Percentiles rank a stretch among this genome's conserved stretches.
These are phyloP conservation scores for Coccomyxa sp. DNA, from an alignment of 139 green algal genomes.

Conservation along the genomic window DNA sequence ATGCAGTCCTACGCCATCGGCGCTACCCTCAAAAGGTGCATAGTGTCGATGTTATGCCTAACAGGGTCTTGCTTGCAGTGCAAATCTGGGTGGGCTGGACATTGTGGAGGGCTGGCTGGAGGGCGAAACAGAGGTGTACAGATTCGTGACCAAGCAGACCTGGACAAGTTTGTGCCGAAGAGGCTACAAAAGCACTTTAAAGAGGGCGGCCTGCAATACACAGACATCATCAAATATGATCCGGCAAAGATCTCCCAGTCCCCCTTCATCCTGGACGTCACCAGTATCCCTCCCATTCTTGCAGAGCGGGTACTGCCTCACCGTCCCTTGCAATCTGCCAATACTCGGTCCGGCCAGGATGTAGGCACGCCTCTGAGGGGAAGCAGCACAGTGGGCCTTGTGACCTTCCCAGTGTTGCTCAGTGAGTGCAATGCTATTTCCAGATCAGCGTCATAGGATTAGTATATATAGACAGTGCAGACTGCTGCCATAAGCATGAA, in stretches of 20 bases:
- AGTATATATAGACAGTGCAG: too few species aligned
- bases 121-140: constrained; percentile 16
- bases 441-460: too few species aligned
- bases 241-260: constrained; percentile 8
- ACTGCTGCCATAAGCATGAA: too few species aligned
- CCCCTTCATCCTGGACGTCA: constrained; percentile 26
- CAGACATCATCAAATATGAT: constrained; percentile 28
- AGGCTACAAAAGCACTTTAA: constrained; percentile 2
- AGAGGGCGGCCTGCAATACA: constrained; percentile 10
- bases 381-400: too few species aligned
- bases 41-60: neutral
- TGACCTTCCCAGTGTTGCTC: too few species aligned
- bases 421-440: too few species aligned
- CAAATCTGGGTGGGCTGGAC: constrained; percentile 11
- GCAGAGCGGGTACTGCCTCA: neutral
- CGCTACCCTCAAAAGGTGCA: too few species aligned
- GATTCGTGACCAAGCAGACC: constrained; percentile 36
- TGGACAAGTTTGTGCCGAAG: constrained; percentile 28
- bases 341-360: too few species aligned
- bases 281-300: constrained; percentile 5
- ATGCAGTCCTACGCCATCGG: too few species aligned
- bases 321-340: too few species aligned
- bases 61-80: neutral
- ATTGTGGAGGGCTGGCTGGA: constrained; percentile 24
- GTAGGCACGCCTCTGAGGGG: too few species aligned